phyloP scores from a whole-genome alignment of 305 asterid genomes.

The Fraxinus platypoda region DNA sequence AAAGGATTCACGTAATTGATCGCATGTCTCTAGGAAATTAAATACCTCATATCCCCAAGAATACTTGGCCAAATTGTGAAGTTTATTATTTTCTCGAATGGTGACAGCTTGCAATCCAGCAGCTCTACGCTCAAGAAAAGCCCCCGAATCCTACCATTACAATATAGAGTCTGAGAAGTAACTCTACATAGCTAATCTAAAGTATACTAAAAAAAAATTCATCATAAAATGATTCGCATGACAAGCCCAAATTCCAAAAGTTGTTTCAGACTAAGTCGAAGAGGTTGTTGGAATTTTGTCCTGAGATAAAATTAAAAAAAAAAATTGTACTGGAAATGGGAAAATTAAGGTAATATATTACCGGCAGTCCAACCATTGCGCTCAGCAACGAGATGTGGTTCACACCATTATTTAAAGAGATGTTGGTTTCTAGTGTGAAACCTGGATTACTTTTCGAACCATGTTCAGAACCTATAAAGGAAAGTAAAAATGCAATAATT shows the following conservation, averaged over 20 bases:
- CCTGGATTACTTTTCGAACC: slow-evolving; percentile 42
- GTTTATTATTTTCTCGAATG: slow-evolving; percentile 31
- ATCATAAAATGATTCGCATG: neutral
- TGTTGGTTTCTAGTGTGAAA: slow-evolving; percentile 39
- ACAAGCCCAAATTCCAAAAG: neutral
- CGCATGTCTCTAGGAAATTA: neutral
- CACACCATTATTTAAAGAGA: slow-evolving; percentile 41
- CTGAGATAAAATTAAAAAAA: neutral
- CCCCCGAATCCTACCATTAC: slow-evolving; percentile 69
- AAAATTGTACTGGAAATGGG: neutral
- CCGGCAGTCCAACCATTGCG: slow-evolving; percentile 78
- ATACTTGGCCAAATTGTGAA: slow-evolving; percentile 34
- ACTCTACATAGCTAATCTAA: neutral
- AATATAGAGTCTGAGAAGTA: slow-evolving; percentile 7
- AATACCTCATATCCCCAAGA: slow-evolving; percentile 89
- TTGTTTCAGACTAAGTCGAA: neutral
- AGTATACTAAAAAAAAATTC: neutral
- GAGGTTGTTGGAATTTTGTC: neutral
- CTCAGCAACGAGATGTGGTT: slow-evolving; percentile 75
- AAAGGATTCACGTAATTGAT: neutral
- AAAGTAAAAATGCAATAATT: neutral
- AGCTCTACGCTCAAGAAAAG: slow-evolving; percentile 59
- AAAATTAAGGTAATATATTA: slow-evolving; percentile 25
- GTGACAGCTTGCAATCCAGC: slow-evolving; percentile 52
- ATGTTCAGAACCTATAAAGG: slow-evolving; percentile 55